These are phyloP conservation scores for Galerina sulciceps DNA, from an alignment of 768 basidiomycete species.

Conservation along the genomic window DNA sequence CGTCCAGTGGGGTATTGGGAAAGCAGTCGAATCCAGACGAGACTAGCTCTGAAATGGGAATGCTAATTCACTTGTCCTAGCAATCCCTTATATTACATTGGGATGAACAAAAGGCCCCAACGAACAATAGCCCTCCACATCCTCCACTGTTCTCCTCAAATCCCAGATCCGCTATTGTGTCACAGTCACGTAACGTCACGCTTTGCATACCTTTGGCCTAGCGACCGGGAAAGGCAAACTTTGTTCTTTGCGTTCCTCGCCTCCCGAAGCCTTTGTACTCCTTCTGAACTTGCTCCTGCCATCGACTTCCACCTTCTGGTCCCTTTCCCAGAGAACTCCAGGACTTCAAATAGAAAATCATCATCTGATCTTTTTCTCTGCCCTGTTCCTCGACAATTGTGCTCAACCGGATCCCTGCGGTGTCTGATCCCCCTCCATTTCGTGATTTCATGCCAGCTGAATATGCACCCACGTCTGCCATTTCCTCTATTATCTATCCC, in stretches of 20 bases:
- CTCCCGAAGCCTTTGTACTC: conserved; percentile 14
- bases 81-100: conserved; percentile 24
- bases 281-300: background rate
- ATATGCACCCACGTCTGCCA: conserved; percentile 1
- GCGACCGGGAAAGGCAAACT: conserved; percentile 11
- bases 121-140: conserved; percentile 11
- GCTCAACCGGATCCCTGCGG: too few relatives aligned
- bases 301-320: background rate
- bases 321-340: background rate
- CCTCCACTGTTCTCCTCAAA: conserved; percentile 14
- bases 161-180: conserved; percentile 8
- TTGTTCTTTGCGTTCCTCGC: conserved; percentile 14
- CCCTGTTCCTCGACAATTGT: too few relatives aligned
- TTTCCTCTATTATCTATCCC: background rate
- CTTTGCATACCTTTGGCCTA: conserved; percentile 7
- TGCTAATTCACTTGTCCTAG: background rate
- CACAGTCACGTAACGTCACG: conserved; percentile 17
- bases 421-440: too few relatives aligned
- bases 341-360: background rate
- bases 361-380: background rate
- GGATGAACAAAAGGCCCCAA: conserved; percentile 11
- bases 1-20: background rate
- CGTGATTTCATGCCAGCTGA: background rate
- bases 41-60: conserved; percentile 34
- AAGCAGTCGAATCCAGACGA: conserved; percentile 23